Base-by-base conservation (phyloP, 306 rosid genomes). In the Herpetospermum pedunculosum region DNA sequence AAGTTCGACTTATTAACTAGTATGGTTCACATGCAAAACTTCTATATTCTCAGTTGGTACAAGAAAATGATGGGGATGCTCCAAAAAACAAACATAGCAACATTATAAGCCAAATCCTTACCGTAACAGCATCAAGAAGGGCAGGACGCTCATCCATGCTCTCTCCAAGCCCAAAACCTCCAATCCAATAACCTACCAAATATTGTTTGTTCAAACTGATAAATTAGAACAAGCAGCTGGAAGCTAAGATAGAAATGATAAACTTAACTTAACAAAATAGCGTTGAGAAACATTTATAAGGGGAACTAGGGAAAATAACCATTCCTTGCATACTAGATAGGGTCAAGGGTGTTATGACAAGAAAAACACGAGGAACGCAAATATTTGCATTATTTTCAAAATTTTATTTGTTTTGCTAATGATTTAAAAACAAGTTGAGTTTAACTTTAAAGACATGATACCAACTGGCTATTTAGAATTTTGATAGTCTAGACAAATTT, bases 81-180 rank as follows among this genome's bases (percentile, higher is more conserved):
- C 16, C n/a, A 57, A 26, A 28, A 53, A 28, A 26, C 34, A 40
- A 74, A 54, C 40, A 21, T 23, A 29, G 43, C 40, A 57, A 14
- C 40, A 25, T 35, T 54, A 68, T 70, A 80, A 69, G 59, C 25
- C 21, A 67, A 64, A 18, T 21, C 8, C 96, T 74, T 85, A 93
- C 98, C 30, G 76, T 84, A 67, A 94, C 76, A 60, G 91, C 84
- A 70, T 78, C 81, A 59, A 91, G 87, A 74, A 91, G 90, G 77
- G 87, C 80, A 78, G 95, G 86, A 71, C 96, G 92, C 80, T 89
- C 97, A 76, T 88, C 86, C 73, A 87, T 86, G 83, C 88, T 78
- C 80, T 94, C 98, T 78, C 97, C 98, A 76, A 86, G 91, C 78
- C 98, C 96, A 88, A 94, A 91, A 55, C 96, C 96, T 81, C 97